Conservation (phyloP, 768 basidiomycete genomes). For the Cystobasidium tubakii region DNA sequence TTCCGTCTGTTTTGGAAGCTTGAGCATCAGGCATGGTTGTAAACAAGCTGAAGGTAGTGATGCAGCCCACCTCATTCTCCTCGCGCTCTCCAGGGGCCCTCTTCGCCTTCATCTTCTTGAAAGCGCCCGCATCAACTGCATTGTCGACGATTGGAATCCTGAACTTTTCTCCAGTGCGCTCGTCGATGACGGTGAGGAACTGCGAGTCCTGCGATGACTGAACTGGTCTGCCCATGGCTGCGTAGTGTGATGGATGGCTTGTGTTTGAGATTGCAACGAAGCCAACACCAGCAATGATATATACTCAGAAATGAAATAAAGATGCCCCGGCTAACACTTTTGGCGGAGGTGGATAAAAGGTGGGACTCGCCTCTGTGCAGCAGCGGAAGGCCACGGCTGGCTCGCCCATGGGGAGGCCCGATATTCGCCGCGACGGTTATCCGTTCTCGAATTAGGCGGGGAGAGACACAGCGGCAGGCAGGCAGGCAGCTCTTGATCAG, state of each 20-base stretch:
- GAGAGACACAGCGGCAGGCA: no score
- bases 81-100: conserved; percentile 55
- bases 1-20: conserved; percentile 62
- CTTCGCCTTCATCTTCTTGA: conserved; percentile 34
- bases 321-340: no score
- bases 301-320: no score
- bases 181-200: conserved; percentile 65
- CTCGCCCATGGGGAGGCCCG: background rate
- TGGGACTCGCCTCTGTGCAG: no score
- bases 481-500: no score
- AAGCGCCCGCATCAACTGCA: conserved; percentile 54
- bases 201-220: background rate
- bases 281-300: no score
- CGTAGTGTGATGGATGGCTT: background rate
- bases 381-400: background rate
- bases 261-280: background rate
- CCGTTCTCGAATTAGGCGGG: background rate
- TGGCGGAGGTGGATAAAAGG: background rate
- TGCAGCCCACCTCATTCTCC: conserved; percentile 50
- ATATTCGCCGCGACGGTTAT: background rate
- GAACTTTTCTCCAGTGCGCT: conserved; percentile 75
- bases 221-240: conserved; percentile 12
- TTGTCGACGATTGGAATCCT: conserved; percentile 71
- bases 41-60: background rate
- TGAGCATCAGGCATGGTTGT: background rate